These are phyloP conservation scores for Plasmodium sp. DNA, from an alignment of 169 alveolate species.

Conservation along the genomic window DNA sequence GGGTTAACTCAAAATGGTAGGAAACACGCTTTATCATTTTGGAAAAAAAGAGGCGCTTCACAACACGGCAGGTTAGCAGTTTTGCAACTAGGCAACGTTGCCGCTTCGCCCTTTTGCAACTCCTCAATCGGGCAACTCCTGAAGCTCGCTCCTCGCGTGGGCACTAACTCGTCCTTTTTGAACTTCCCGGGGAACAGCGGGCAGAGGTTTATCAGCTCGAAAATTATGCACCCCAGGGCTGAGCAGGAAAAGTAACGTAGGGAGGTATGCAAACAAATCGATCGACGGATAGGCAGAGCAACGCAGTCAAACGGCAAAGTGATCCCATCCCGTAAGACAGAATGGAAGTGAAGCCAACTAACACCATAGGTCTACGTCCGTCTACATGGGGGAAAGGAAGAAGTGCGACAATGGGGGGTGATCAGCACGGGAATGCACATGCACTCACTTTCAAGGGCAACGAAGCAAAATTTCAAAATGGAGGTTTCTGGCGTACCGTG, in stretches of 20 bases:
- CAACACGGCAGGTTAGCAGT: not conserved
- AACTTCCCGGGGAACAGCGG: conserved; percentile 71
- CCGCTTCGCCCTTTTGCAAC: conserved; percentile 20
- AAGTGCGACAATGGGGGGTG: not conserved
- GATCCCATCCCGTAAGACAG: not conserved
- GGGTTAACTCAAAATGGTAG: not conserved
- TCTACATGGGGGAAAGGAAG: conserved; percentile 1
- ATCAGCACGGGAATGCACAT: not conserved
- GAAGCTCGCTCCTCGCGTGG: not conserved
- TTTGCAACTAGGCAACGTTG: not conserved
- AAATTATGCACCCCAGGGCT: conserved; percentile 72
- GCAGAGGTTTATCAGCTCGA: conserved; percentile 55
- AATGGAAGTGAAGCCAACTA: conserved; percentile 1
- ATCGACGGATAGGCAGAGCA: not conserved
- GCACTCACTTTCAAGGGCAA: not conserved
- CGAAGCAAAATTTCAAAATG: not conserved
- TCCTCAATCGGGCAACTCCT: not conserved
- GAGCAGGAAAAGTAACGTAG: not conserved
- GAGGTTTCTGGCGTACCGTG: conserved; percentile 58
- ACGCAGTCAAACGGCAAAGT: not conserved
- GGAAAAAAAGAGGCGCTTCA: not conserved
- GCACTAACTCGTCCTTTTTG: conserved; percentile 55
- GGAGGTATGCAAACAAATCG: not conserved
- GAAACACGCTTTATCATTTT: too few species aligned
- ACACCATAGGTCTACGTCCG: conserved; percentile 75